Base-by-base conservation (phyloP, 1,139 yeast genomes). In the Candida sp. region DNA sequence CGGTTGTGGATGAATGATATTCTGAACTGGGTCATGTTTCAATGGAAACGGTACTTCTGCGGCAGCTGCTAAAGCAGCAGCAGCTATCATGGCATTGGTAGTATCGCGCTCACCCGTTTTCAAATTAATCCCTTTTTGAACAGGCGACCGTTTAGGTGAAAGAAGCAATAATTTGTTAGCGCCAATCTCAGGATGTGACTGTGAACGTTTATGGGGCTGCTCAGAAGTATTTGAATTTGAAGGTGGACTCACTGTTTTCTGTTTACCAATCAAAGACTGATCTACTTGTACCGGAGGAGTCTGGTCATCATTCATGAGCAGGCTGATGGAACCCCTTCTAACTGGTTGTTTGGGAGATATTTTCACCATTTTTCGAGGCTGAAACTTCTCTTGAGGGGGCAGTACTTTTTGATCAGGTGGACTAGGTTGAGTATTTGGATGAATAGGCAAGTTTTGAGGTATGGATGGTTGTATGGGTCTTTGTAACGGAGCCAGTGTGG, bases 31-130 rank as follows among this genome's bases (percentile, higher is more conserved):
- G 9, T 6, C 38, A 6, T 34, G 42, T 34, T 50, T 50, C 35
- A 79, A 61, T 0, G 86, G 86, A 33, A 82, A 55, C 1, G 87
- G 87, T 5, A 77, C 73, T 39, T 81, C 86, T 5, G 87, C 87
- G 1, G 87, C 88, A 0, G 84, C 87, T 1, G 87, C 87, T 41
- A 82, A 66, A 0, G 87, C 87, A 7, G 87, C 87, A 2, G 87
- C 87, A 0, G 87, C 88, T 22, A 82, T 81, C 47, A 73, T 71
- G 1, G 84, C 86, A 54, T 80, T 81, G 46, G 67, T 63, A 32
- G 56, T 65, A 45, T 64, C 67, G 41, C 75, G 47, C 47, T 64
- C 66, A 2, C 73, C 70, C 5, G 66, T 61, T 38, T 63, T 68
- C 35, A 62, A 54, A 50, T 68, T 68, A 23, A 68, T 68, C 0